Percentiles rank a stretch among this genome's conserved stretches.
phyloP scores from a whole-genome alignment of 2,329 filamentous ascomycete genomes.

The Amauroascus verrucosus region DNA sequence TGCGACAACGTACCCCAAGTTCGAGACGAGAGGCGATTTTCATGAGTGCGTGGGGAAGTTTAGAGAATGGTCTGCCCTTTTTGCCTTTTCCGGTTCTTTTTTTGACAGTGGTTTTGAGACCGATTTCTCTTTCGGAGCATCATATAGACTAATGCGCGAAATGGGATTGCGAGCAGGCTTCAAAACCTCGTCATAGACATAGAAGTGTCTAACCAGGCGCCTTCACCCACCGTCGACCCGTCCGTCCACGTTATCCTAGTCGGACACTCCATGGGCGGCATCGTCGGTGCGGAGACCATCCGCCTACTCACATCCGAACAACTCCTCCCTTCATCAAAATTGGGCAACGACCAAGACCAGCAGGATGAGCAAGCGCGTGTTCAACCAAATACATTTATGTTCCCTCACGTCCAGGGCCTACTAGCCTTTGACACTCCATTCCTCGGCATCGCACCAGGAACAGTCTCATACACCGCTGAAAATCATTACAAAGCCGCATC shows the following conservation, averaged over 20 bases:
- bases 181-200: slow-evolving; percentile 88
- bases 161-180: slow-evolving; percentile 46
- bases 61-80: slow-evolving; percentile 36
- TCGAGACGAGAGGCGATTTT: slow-evolving; percentile 41
- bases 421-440: slow-evolving; percentile 93
- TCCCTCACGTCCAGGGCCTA: slow-evolving; percentile 82
- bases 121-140: no score
- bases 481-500: slow-evolving; percentile 68
- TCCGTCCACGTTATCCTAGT: slow-evolving; percentile 72
- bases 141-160: not conserved
- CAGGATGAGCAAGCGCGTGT: slow-evolving; percentile 11
- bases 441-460: slow-evolving; percentile 42
- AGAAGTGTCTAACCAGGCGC: slow-evolving; percentile 70
- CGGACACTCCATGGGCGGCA: slow-evolving; percentile 87
- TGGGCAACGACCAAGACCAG: slow-evolving; percentile 10
- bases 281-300: slow-evolving; percentile 82
- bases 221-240: slow-evolving; percentile 76
- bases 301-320: slow-evolving; percentile 63
- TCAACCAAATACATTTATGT: slow-evolving; percentile 55
- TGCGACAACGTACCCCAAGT: slow-evolving; percentile 40
- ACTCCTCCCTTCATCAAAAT: slow-evolving; percentile 33
- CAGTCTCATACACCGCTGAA: slow-evolving; percentile 55
- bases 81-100: not conserved
- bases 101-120: no score
- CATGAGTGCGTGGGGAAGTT: slow-evolving; percentile 38